phyloP scores from a whole-genome alignment of 495 filamentous ascomycete species.

The Letharia columbiana region DNA sequence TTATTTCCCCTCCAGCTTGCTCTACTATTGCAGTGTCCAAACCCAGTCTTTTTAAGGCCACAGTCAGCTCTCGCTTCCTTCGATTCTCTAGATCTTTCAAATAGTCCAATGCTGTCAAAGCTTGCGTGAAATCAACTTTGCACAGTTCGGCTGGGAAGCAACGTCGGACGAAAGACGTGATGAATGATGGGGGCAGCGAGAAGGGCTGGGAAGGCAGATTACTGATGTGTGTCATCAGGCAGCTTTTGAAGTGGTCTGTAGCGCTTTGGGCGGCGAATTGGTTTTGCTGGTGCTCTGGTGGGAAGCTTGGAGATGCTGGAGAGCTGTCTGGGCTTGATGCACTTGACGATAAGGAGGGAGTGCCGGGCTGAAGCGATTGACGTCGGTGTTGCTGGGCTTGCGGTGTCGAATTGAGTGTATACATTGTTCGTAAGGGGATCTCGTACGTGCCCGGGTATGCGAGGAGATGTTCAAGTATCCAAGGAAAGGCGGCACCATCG shows the following conservation, averaged over 20 bases:
- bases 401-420: conserved; percentile 58
- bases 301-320: conserved; percentile 32
- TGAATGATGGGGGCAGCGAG: conserved; percentile 58
- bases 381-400: conserved; percentile 35
- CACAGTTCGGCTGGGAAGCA: conserved; percentile 51
- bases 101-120: conserved; percentile 63
- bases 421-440: conserved; percentile 67
- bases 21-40: conserved; percentile 35
- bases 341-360: conserved; percentile 34
- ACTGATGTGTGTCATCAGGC: conserved; percentile 55
- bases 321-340: conserved; percentile 32
- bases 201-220: conserved; percentile 54
- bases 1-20: conserved; percentile 35
- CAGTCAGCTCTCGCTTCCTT: conserved; percentile 50
- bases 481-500: conserved; percentile 41
- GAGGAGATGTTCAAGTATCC: conserved; percentile 63
- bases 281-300: conserved; percentile 31
- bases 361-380: conserved; percentile 28
- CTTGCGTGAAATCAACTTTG: conserved; percentile 62
- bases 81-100: conserved; percentile 59
- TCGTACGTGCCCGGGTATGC: conserved; percentile 60
- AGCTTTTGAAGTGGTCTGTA: conserved; percentile 53
- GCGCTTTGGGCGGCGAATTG: conserved; percentile 34
- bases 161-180: conserved; percentile 55
- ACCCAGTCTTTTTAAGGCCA: conserved; percentile 38